These are phyloP conservation scores for Cicer cuneatum DNA, from an alignment of 306 rosid species.

Conservation along the genomic window DNA sequence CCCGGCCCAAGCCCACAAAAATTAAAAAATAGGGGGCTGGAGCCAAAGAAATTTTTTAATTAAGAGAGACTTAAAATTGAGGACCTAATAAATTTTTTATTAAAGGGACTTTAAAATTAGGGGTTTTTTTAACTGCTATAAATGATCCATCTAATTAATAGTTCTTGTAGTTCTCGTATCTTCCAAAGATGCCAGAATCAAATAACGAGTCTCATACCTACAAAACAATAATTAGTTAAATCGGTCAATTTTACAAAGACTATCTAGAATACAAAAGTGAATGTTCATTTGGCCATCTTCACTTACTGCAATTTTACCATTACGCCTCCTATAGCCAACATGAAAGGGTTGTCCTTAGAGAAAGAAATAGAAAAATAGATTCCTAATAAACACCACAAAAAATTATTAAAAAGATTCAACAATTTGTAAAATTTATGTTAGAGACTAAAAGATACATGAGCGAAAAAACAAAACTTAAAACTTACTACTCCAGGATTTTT, in stretches of 20 bases:
- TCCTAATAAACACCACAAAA: constrained; percentile 59
- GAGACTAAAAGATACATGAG: neutral
- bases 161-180: constrained; percentile 44
- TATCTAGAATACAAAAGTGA: neutral
- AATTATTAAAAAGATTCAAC: constrained; percentile 1
- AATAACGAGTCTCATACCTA: constrained; percentile 73
- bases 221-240: constrained; percentile 34
- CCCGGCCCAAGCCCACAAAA: too few relatives aligned
- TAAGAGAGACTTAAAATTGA: too few relatives aligned
- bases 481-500: constrained; percentile 63
- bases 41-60: too few relatives aligned
- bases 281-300: neutral
- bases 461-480: constrained; percentile 14
- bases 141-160: too few relatives aligned
- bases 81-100: too few relatives aligned
- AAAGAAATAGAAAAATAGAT: constrained; percentile 73
- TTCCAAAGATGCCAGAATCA: constrained; percentile 54
- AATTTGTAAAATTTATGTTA: too few relatives aligned
- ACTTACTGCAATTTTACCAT: constrained; percentile 74
- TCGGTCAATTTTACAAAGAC: constrained; percentile 9
- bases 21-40: too few relatives aligned
- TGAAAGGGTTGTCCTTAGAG: constrained; percentile 72
- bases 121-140: too few relatives aligned
- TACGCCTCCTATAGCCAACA: constrained; percentile 85
- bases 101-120: too few relatives aligned